phyloP scores from a whole-genome alignment of 2,329 filamentous ascomycete genomes.

The Xylaria sp. region DNA sequence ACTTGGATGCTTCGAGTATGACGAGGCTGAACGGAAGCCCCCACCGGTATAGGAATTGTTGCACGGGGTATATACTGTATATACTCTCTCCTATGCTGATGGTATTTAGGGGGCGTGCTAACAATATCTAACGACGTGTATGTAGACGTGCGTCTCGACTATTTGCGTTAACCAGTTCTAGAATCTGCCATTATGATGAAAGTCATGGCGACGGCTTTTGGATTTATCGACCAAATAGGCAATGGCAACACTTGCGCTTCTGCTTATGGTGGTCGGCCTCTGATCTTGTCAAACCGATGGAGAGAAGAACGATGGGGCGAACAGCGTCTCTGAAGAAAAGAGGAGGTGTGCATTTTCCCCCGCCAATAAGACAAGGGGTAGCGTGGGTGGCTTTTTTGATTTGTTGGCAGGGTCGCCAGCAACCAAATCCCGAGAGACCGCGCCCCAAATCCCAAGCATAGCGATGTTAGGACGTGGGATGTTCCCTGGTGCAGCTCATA shows the following conservation, averaged over 20 bases:
- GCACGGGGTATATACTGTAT: constrained; percentile 14
- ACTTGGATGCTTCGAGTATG: constrained; percentile 39
- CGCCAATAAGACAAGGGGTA: constrained; percentile 40
- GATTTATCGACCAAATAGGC: constrained; percentile 33
- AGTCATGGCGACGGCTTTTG: constrained; percentile 41
- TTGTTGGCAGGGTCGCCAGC: constrained; percentile 35
- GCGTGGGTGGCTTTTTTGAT: constrained; percentile 20
- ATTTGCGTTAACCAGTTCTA: constrained; percentile 39
- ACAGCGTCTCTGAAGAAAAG: constrained; percentile 42
- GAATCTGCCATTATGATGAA: constrained; percentile 42
- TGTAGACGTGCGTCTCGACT: constrained; percentile 10
- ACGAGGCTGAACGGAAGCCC: constrained; percentile 43
- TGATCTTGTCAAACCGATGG: constrained; percentile 30
- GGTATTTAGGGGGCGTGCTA: constrained; percentile 22
- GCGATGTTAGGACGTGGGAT: constrained; percentile 22
- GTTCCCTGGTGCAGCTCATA: constrained; percentile 12
- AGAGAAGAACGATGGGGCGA: constrained; percentile 33
- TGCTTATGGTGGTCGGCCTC: constrained; percentile 34
- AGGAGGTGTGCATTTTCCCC: constrained; percentile 43
- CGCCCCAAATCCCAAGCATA: constrained; percentile 22
- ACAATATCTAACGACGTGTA: constrained; percentile 17
- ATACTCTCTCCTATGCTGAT: neutral
- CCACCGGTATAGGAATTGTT: constrained; percentile 33
- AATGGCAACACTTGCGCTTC: constrained; percentile 34
- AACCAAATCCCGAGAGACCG: constrained; percentile 47